Base-by-base conservation (phyloP, 805 yeast species). In the Zygosaccharomyces pseudorouxii region DNA sequence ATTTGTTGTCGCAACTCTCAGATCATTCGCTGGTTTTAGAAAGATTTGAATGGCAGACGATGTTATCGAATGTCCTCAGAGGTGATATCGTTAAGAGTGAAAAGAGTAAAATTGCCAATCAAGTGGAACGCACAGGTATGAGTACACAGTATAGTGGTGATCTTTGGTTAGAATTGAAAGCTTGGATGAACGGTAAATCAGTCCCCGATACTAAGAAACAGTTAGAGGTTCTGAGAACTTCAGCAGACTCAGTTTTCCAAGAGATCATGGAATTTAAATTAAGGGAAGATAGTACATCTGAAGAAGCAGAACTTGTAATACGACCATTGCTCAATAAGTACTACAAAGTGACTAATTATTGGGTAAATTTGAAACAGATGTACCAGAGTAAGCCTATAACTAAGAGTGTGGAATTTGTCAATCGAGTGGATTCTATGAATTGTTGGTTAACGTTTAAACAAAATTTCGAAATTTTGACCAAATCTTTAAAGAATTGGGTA, bases 71-170 rank as follows among this genome's bases (percentile, higher is more conserved):
- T 2, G 98, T 93, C 3, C 76, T 93, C 30, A 92, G 95, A 2
- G 98, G 99, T 56, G 98, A 93, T 66, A 96, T 93, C 46, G 89
- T 93, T 18, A 79, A 84, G 30, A 84, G 92, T 10, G 99, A 93
- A 61, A 93, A 92, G 68, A 83, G 87, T 3, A 83, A 83, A 65
- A 74, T 86, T 47, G 81, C 79, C 12, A 78, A 76, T 45, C 81
- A 74, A 49, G 55, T 55, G 11, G 61, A 58, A 42, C 56, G 55
- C 30, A 54, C 57, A 3, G 58, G 63, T 58, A 50, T 73, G 5
- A 59, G 54, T 18, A 53, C 52, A 11, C 57, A 58, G 20, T 51
- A 53, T 22, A 52, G 56, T 23, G 64, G 63, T 48, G 84, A 80
- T 54, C 69, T 89, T 31, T 93, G 99, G 99, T 68, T 87, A 47